Evolutionary conservation across 257 asterid genomes (phyloP).

Genomic region (Solanum boliviense): DNA sequence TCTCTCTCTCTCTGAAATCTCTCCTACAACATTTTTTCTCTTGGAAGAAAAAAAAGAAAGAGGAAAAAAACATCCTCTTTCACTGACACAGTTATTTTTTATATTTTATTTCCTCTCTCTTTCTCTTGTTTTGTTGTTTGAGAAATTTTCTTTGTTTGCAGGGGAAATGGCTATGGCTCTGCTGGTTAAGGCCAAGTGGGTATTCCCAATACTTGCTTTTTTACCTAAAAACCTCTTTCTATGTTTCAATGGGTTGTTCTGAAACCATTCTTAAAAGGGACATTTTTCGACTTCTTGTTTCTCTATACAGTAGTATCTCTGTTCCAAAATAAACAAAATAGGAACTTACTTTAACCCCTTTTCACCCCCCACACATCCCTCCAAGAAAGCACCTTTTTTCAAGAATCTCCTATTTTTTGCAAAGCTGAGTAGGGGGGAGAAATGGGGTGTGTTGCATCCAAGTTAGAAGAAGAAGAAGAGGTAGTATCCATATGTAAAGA

Average conservation of each 20-base stretch:
- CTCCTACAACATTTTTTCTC: background rate
- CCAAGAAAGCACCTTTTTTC: constrained; percentile 31
- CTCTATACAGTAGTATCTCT: constrained; percentile 7
- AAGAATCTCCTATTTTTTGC: constrained; percentile 1
- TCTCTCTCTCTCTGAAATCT: constrained; percentile 1
- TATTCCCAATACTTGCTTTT: background rate
- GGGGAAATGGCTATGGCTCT: constrained; percentile 11
- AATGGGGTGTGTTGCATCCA: constrained; percentile 90
- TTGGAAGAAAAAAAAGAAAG: background rate
- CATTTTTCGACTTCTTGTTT: background rate
- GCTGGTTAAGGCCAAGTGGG: constrained; percentile 6
- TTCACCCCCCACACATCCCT: constrained; percentile 18
- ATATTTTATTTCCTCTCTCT: background rate
- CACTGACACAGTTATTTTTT: constrained; percentile 3
- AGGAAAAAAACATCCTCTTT: constrained; percentile 2
- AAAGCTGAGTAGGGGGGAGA: constrained; percentile 1
- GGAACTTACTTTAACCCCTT: constrained; percentile 10
- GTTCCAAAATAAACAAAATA: background rate
- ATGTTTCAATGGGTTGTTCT: background rate
- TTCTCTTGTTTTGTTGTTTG: background rate
- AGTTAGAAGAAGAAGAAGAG: constrained; percentile 61
- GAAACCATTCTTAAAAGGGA: constrained; percentile 7
- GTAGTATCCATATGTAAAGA: constrained; percentile 84
- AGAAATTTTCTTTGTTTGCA: constrained; percentile 13
- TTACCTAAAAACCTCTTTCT: background rate